Evolutionary conservation across 257 asterid species (phyloP), one percentile per base, ranked within the genome.

Genomic region (Rubia yunnanensis): DNA sequence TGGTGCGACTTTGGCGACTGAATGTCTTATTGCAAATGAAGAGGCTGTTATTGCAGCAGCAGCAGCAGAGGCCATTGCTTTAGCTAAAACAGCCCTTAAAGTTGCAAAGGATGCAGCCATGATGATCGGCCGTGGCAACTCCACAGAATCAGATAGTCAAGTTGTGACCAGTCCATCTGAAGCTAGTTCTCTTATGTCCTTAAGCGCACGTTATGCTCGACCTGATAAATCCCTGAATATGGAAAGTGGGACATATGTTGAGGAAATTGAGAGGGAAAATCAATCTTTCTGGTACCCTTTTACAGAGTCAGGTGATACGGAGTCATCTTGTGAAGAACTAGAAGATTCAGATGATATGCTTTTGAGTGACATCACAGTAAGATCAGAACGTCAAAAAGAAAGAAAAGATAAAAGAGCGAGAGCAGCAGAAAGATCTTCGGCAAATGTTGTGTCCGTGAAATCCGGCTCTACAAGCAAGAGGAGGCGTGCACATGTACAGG

Each of bases 51-150:
- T 89, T 66, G 83, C 87, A 62, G 97, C 95, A 50, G 94, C 97
- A 73, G 97, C 97, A 46, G 85, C 96, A 49, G 97, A 92, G 80
- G 96, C 95, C 39, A 88, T 89, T 69, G 87, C 95, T 58, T 81
- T 92, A 64, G 97, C 99, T 67, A 87, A 85, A 76, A 94, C 88
- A 56, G 97, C 99, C 68, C 76, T 87, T 48, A 81, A 86, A 76
- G 84, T 83, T 68, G 99, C 99, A 35, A 90, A 87, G 77, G 94
- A 88, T 64, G 94, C 91, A 28, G 95, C 89, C 64, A 71, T 79
- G 88, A 82, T 85, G 84, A 78, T 72, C 59, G 49, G 70, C 72
- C 63, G 56, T 48, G 71, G 60, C 44, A 83, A 79, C 61, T 68
- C 79, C 61, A 70, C 67, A 56, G 70, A 75, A 56, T 55, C 77